Percentiles rank a stretch among this genome's conserved stretches.
Conservation (phyloP, 768 basidiomycete species). For the Amanita exitialis region DNA sequence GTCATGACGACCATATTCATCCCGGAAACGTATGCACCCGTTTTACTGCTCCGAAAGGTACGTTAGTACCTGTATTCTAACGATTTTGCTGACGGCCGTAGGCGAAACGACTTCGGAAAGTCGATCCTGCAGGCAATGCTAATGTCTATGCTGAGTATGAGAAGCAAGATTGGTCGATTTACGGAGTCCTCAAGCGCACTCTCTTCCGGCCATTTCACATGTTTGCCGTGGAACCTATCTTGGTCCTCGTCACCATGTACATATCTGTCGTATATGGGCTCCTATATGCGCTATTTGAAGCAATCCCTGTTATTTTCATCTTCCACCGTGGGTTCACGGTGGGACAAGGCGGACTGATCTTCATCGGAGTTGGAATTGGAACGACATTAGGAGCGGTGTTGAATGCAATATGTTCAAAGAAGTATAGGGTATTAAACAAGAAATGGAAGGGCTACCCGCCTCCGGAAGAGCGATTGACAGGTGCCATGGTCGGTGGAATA, state of each 20-base stretch:
- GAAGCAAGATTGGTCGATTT: constrained; percentile 40
- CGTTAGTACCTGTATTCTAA: neutral
- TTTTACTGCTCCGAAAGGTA: constrained; percentile 39
- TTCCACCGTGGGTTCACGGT: constrained; percentile 26
- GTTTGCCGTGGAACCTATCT: constrained; percentile 52
- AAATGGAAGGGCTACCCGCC: constrained; percentile 46
- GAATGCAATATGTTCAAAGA: constrained; percentile 24
- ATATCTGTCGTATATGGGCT: constrained; percentile 51
- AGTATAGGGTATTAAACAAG: constrained; percentile 32
- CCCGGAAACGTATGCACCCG: constrained; percentile 62
- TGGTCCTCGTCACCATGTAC: constrained; percentile 53
- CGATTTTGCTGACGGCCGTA: neutral
- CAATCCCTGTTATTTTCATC: constrained; percentile 40
- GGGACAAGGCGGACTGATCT: constrained; percentile 35
- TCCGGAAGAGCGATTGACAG: constrained; percentile 48
- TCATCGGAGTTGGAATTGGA: constrained; percentile 47
- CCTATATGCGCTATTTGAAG: constrained; percentile 48
- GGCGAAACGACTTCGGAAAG: constrained; percentile 37
- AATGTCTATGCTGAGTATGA: constrained; percentile 49
- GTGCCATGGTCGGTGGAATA: constrained; percentile 47
- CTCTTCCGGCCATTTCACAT: constrained; percentile 51
- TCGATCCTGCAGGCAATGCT: constrained; percentile 30
- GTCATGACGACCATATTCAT: constrained; percentile 33
- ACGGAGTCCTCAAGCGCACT: constrained; percentile 42
- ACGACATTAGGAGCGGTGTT: constrained; percentile 32